Conservation (phyloP, 768 basidiomycete species). For the Hydnomerulius pinastri region DNA sequence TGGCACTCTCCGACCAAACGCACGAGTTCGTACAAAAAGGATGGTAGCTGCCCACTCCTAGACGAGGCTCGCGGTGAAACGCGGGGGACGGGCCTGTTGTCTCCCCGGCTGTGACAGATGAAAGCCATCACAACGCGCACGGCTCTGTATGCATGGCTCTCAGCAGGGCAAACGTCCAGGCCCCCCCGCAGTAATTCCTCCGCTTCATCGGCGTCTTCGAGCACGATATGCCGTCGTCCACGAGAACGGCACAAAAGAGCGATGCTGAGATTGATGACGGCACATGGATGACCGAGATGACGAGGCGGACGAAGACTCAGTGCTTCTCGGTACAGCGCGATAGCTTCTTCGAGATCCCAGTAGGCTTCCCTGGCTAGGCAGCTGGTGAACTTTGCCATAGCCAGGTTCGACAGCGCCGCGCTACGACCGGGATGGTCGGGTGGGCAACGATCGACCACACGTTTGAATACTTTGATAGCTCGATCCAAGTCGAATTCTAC, state of each 20-base stretch:
- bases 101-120: neutral
- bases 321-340: constrained; percentile 9
- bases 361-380: neutral
- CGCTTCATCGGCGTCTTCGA: constrained; percentile 13
- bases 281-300: constrained; percentile 1
- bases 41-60: neutral
- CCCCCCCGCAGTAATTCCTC: constrained; percentile 3
- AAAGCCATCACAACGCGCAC: neutral
- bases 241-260: constrained; percentile 9
- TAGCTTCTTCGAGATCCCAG: constrained; percentile 2
- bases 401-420: constrained; percentile 2
- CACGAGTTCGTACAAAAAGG: neutral
- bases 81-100: too few species aligned
- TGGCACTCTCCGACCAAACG: neutral
- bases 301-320: constrained; percentile 9
- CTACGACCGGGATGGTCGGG: neutral
- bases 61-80: neutral
- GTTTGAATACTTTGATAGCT: neutral
- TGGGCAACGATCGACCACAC: neutral
- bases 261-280: too few species aligned
- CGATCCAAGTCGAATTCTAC: neutral
- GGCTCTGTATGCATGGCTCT: too few species aligned
- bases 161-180: neutral
- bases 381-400: neutral
- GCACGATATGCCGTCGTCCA: neutral